Base-by-base conservation (phyloP, 1,284 basidiomycete genomes). In the Cystobasidium sp. region DNA sequence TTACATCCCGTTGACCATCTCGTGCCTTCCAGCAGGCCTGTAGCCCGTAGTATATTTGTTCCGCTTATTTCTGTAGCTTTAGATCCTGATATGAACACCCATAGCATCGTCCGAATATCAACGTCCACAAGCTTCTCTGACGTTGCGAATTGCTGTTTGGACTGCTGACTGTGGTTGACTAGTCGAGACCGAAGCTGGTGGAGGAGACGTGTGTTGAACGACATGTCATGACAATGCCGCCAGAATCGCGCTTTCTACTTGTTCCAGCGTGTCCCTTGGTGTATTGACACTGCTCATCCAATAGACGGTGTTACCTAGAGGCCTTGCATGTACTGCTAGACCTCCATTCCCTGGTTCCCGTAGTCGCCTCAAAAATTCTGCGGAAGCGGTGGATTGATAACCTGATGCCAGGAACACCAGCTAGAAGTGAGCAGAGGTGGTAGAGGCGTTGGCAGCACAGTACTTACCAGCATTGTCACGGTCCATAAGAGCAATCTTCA, bases 221-320 rank as follows among this genome's bases (percentile, higher is more conserved):
- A n/a, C 16, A 16, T 14, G n/a, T 47, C 53, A 31, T 22, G 55
- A 24, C 56, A 73, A 39, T 8, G 70, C 62, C 4, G 55, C 24
- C 24, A 41, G 58, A n/a, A 80, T 70, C 6, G 67, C 69, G 16
- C 68, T 49, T 70, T 84, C 82, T 16, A 84, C 76, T 0, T 64
- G 62, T 4, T 80, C 58, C 8, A 84, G 74, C 41, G 82, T 80
- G 4, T 76, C 69, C 0, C 66, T 9, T 3, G 80, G 78, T 20
- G 91, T 93, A 79, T 94, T 94, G 55, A 98, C 85, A 83, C 91
- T 95, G 6, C 89, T 91, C 88, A 99, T 97, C 82, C 97, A 90
- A 83, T 99, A 99, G 12, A 92, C 90, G 10, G 97, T 91, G 79
- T 97, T 90, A 0, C 96, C 96, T 37, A 98, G 84, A 0, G 96